A percentile compares a stretch with the other conserved stretches of the same genome.
Evolutionary conservation across 176 grass and related monocot genomes (phyloP).

Genomic region (Saccharum officinarum): DNA sequence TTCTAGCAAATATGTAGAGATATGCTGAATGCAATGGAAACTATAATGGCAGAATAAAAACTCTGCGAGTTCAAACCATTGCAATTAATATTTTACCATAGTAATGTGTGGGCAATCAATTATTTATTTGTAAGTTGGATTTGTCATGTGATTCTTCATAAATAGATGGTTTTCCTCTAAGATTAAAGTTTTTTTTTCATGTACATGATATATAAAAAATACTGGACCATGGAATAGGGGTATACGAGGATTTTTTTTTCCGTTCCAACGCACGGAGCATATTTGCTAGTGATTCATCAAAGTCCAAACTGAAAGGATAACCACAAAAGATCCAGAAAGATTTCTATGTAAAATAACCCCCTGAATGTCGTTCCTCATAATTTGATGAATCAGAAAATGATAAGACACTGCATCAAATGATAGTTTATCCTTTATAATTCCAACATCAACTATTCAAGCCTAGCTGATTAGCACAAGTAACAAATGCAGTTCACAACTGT

Average conservation of each 20-base stretch:
- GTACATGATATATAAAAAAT: background rate
- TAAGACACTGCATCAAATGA: background rate
- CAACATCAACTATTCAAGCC: background rate
- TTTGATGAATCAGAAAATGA: background rate
- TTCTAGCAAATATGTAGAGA: background rate
- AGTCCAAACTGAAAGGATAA: background rate
- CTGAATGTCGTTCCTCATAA: background rate
- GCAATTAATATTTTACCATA: background rate
- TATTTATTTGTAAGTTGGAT: background rate
- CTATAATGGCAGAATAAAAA: background rate
- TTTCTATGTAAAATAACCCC: slow-evolving; percentile 7
- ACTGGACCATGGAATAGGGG: background rate
- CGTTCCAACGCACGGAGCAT: background rate
- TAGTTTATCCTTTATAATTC: background rate
- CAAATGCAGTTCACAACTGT: background rate
- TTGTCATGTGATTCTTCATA: background rate
- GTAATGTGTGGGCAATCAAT: background rate
- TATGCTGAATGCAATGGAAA: background rate
- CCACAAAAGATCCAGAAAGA: background rate
- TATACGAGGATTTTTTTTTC: background rate
- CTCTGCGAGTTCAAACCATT: background rate
- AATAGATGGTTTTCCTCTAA: background rate
- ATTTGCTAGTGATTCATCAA: background rate
- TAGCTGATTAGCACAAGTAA: background rate
- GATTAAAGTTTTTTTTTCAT: background rate